Conservation (phyloP, 2,329 filamentous ascomycete species). For the Trichoderma koningiopsis region DNA sequence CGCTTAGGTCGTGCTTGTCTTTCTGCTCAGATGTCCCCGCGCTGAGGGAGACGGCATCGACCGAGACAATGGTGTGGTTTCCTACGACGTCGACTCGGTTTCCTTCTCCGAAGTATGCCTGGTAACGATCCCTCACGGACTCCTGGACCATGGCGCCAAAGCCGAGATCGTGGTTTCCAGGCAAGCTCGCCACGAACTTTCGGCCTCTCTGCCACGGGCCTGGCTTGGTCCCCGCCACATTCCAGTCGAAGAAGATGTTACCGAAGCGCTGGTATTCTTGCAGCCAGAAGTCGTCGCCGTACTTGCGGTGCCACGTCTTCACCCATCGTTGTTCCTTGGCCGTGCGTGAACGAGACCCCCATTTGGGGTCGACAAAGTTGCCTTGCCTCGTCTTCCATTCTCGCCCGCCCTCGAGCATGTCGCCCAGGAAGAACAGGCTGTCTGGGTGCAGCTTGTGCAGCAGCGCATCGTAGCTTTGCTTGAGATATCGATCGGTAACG, state of each 20-base stretch:
- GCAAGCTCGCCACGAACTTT: constrained; percentile 80
- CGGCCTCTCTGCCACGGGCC: constrained; percentile 65
- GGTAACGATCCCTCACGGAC: constrained; percentile 79
- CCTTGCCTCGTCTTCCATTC: constrained; percentile 82
- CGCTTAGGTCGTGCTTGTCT: constrained; percentile 52
- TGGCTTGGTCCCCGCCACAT: constrained; percentile 56
- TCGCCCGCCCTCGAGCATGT: constrained; percentile 91
- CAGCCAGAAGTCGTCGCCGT: constrained; percentile 82
- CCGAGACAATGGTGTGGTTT: constrained; percentile 92
- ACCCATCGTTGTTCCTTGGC: constrained; percentile 56
- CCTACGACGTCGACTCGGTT: constrained; percentile 89
- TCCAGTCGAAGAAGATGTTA: constrained; percentile 79
- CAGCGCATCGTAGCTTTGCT: constrained; percentile 76
- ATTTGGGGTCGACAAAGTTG: constrained; percentile 60
- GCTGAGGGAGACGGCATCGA: constrained; percentile 86
- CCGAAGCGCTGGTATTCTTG: constrained; percentile 83
- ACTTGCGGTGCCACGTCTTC: constrained; percentile 71
- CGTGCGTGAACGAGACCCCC: constrained; percentile 54
- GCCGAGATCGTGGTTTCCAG: constrained; percentile 93
- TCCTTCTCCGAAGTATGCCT: constrained; percentile 85
- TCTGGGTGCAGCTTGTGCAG: constrained; percentile 79
- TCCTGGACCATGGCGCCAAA: constrained; percentile 84
- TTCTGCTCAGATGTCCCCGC: constrained; percentile 61
- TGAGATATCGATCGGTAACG: constrained; percentile 87
- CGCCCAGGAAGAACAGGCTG: constrained; percentile 86